Evolutionary conservation across 257 asterid genomes (phyloP).

Genomic region (Leptodermis oblonga): DNA sequence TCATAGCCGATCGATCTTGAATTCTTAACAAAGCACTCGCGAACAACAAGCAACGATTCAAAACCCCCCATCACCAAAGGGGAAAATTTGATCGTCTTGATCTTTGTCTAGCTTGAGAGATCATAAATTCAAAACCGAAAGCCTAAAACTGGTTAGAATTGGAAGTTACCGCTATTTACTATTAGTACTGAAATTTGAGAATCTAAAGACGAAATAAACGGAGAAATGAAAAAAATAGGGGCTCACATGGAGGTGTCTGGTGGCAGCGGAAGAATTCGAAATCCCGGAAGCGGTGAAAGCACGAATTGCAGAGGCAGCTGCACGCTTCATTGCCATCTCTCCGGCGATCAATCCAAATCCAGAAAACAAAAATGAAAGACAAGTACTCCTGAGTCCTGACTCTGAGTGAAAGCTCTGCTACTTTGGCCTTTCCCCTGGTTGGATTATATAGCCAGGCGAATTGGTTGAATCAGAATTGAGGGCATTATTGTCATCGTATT

Average conservation of each 20-base stretch:
- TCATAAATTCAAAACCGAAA: background rate
- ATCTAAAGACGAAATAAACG: background rate
- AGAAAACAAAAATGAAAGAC: too few species aligned
- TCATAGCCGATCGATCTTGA: background rate
- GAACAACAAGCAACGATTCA: background rate
- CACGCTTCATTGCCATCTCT: slow-evolving; percentile 80
- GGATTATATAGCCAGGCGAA: too few species aligned
- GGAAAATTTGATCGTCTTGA: background rate
- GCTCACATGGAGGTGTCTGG: slow-evolving; percentile 67
- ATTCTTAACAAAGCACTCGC: background rate
- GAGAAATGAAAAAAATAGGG: background rate
- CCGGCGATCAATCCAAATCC: background rate
- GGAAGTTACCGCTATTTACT: background rate
- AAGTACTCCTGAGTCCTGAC: too few species aligned
- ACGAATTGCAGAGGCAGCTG: slow-evolving; percentile 55
- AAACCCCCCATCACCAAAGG: background rate
- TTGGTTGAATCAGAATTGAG: too few species aligned
- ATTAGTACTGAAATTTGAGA: background rate
- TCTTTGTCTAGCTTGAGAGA: background rate
- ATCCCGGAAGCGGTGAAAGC: slow-evolving; percentile 43
- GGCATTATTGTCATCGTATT: too few species aligned
- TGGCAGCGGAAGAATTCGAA: slow-evolving; percentile 36
- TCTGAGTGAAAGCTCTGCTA: too few species aligned
- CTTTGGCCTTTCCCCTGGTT: too few species aligned
- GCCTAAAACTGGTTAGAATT: too few species aligned